Evolutionary conservation across 139 green algal species (phyloP).

Genomic region (Dunaliella primolecta): DNA sequence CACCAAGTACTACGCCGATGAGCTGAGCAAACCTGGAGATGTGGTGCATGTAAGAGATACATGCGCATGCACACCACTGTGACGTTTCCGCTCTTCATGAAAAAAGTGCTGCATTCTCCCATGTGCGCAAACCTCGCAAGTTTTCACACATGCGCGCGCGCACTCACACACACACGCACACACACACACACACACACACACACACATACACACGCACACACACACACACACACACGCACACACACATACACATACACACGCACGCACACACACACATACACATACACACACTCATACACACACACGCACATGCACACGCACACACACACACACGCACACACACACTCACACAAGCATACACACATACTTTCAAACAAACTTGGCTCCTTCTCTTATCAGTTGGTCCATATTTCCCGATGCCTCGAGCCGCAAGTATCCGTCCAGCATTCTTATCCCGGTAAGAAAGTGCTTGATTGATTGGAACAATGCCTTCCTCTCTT

Average conservation of each 20-base stretch:
- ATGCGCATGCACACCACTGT: too few species aligned
- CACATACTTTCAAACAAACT: background rate
- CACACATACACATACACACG: background rate
- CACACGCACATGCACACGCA: background rate
- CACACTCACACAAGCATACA: background rate
- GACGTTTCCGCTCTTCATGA: too few species aligned
- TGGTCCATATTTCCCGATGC: constrained; percentile 4
- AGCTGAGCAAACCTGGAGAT: background rate
- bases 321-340: background rate
- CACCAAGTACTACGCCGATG: background rate
- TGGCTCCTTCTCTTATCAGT: background rate
- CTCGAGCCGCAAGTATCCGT: background rate
- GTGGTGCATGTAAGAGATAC: background rate
- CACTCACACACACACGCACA: too few species aligned
- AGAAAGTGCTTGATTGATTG: too few species aligned
- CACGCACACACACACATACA: background rate
- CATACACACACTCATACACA: background rate
- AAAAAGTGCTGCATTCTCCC: too few species aligned
- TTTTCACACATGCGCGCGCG: too few species aligned
- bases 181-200: too few species aligned
- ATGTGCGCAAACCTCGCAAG: too few species aligned
- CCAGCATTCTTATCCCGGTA: too few species aligned
- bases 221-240: background rate
- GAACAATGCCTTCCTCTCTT: background rate
- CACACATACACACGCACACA: too few species aligned